These are phyloP conservation scores for Leonotis leonurus DNA, from an alignment of 257 asterid species.

Conservation along the genomic window DNA sequence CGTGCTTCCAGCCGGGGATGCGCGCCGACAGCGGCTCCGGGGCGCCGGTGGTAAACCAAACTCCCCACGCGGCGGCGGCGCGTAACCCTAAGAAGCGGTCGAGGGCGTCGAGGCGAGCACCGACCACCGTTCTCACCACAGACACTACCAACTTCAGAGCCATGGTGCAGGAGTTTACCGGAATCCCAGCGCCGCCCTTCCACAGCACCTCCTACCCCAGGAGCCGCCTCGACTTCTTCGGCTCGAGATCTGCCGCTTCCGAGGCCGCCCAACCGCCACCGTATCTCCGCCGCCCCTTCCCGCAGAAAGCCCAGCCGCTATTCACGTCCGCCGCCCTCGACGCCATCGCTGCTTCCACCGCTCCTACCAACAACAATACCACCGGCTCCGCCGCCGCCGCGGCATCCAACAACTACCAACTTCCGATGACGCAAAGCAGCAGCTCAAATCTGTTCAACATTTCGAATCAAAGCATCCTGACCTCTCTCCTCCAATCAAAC, in stretches of 20 bases:
- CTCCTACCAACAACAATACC: neutral
- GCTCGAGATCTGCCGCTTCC: conserved; percentile 30
- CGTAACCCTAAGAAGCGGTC: conserved; percentile 79
- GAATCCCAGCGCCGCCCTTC: conserved; percentile 85
- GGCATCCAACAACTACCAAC: conserved; percentile 18
- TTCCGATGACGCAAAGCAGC: conserved; percentile 17
- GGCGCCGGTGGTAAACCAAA: neutral
- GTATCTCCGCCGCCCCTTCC: conserved; percentile 57
- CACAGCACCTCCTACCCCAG: conserved; percentile 33
- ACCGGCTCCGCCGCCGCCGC: conserved; percentile 7
- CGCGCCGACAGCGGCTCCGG: conserved; percentile 8
- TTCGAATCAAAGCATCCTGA: conserved; percentile 30
- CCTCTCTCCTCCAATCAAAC: conserved; percentile 41
- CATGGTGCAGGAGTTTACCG: conserved; percentile 95
- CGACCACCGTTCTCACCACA: conserved; percentile 87
- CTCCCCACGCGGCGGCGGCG: conserved; percentile 25
- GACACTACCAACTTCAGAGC: conserved; percentile 89
- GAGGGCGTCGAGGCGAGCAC: conserved; percentile 87
- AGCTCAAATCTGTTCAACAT: conserved; percentile 30
- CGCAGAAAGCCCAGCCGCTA: conserved; percentile 45
- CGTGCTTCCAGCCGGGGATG: conserved; percentile 8
- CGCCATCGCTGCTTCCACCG: neutral
- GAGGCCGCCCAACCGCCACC: conserved; percentile 32
- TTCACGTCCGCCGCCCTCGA: conserved; percentile 8
- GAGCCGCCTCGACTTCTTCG: conserved; percentile 46